Base-by-base conservation (phyloP, 23 red algal genomes). In the Pyropia haitanensis region DNA sequence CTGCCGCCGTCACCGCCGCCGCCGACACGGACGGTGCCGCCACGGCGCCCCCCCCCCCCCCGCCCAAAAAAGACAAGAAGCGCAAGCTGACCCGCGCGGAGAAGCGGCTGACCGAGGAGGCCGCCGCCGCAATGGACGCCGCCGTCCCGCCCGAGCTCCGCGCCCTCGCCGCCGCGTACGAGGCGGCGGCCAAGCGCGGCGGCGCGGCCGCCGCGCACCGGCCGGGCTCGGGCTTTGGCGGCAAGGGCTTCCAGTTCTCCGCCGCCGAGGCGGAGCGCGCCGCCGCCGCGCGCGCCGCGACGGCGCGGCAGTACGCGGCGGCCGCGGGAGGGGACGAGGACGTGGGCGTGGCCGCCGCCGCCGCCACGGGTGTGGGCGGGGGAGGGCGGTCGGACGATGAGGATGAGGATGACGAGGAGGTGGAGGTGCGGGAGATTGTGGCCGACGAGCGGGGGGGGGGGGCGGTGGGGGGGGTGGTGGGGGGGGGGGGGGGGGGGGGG, bases 161-260 rank as follows among this genome's bases (percentile, higher is more conserved):
- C 52, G 56, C 27, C 21, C 67, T 95, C 21, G 90, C 75, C 14
- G 72, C 72, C 4, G 74, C 54, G 49, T 95, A 79, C 63, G 81
- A 87, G 44, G 32, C 46, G 39, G 39, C 39, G 39, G 61, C 31
- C 17, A 87, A 88, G 48, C 57, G 74, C 1, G 86, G 80, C 51
- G 65, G 76, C 12, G 81, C 80, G 4, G 30, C 67, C 27, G 77
- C 87, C 22, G 77, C 65, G 56, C 61, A 80, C 49, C 60, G 68
- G 21, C 30, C 59, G 16, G 79, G 67, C 23, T 82, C 76, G 67
- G 90, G 90, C 15, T 95, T 87, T 49, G 90, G 90, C 18, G 90
- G 90, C 23, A 76, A 72, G 46, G 90, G 90, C 16, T 95, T 88
- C 79, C 70, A 69, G 66, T 95, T 95, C 71, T 75, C 72, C 49